phyloP scores from a whole-genome alignment of 768 basidiomycete species.

The Pleurotus pulmonarius region DNA sequence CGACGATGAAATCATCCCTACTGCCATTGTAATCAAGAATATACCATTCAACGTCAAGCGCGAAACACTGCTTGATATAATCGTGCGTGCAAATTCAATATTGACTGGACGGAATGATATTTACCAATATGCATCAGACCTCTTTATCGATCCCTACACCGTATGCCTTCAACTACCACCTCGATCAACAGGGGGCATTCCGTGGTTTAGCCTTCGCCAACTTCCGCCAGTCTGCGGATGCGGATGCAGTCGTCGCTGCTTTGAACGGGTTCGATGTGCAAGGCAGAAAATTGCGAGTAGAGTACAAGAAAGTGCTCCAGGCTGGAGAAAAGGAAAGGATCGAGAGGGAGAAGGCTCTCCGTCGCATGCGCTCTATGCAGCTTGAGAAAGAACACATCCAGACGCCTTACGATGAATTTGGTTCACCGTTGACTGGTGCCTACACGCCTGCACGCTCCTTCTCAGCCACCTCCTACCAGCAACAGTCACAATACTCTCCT shows the following conservation, averaged over 20 bases:
- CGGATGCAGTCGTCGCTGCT: conserved; percentile 93
- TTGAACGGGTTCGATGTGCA: conserved; percentile 95
- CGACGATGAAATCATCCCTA: conserved; percentile 96
- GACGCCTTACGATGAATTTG: conserved; percentile 71
- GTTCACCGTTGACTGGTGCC: conserved; percentile 51
- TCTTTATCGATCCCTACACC: conserved; percentile 93
- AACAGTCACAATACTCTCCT: conserved; percentile 57
- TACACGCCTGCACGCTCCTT: conserved; percentile 76
- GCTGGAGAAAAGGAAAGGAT: conserved; percentile 99
- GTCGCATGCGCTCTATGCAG: conserved; percentile 97
- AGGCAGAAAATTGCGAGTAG: conserved; percentile 95
- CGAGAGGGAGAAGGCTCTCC: conserved; percentile 96
- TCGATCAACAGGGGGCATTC: conserved; percentile 95
- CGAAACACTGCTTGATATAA: conserved; percentile 94
- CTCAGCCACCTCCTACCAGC: conserved; percentile 61
- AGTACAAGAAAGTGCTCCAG: conserved; percentile 99
- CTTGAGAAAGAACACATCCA: conserved; percentile 83
- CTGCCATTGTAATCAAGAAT: conserved; percentile 99
- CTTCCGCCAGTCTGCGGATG: conserved; percentile 87
- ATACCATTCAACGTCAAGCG: conserved; percentile 99
- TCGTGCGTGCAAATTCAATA: conserved; percentile 35
- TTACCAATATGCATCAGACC: conserved; percentile 44
- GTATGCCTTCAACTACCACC: conserved; percentile 99
- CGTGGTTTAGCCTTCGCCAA: conserved; percentile 98
- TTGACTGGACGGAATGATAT: conserved; percentile 7